These are phyloP conservation scores for Candida coquimbonensis DNA, from an alignment of 805 yeast species.

Conservation along the genomic window DNA sequence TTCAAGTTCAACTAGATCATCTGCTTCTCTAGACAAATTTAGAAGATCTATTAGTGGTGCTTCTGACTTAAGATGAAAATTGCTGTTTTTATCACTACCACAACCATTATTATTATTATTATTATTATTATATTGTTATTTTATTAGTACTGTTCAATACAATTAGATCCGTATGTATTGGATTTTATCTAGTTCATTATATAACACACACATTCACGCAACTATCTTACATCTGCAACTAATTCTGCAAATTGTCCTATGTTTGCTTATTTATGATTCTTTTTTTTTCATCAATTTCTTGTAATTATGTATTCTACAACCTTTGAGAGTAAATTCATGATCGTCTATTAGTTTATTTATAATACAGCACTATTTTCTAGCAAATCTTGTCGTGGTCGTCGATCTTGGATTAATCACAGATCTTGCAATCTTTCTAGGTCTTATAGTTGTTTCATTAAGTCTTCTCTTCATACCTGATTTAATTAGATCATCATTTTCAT, in stretches of 20 bases:
- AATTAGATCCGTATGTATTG: too few relatives aligned
- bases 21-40: slow-evolving; percentile 31
- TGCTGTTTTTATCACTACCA: too few relatives aligned
- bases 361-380: not conserved
- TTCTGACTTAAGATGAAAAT: slow-evolving; percentile 21
- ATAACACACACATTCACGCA: too few relatives aligned
- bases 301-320: not conserved
- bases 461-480: not conserved
- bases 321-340: not conserved
- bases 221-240: not conserved
- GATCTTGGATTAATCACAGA: not conserved
- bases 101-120: too few relatives aligned
- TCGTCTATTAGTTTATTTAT: too few relatives aligned
- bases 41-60: slow-evolving; percentile 36
- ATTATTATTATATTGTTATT: not conserved
- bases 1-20: slow-evolving; percentile 26
- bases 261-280: not conserved
- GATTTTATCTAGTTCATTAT: too few relatives aligned
- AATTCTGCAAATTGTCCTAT: not conserved
- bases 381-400: not conserved
- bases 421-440: not conserved
- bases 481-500: not conserved
- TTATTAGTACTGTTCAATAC: not conserved
- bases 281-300: not conserved
- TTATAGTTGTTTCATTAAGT: slow-evolving; percentile 4